A percentile compares a stretch with the other conserved stretches of the same genome.
These are phyloP conservation scores for Canavalia ensiformis DNA, from an alignment of 306 rosid species.

Conservation along the genomic window DNA sequence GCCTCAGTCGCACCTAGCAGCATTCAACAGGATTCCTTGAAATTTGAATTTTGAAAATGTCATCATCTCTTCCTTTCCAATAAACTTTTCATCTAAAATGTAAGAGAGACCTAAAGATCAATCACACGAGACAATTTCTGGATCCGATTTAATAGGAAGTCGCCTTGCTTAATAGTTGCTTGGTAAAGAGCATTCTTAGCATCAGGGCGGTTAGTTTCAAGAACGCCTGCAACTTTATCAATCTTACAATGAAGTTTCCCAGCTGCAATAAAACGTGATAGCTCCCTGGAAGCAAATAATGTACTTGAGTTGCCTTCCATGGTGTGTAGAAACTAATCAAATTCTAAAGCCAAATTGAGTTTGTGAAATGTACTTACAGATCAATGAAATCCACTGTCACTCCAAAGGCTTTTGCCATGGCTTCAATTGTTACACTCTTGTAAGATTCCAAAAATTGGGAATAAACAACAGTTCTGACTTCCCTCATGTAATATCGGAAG, in stretches of 20 bases:
- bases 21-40: constrained; percentile 38
- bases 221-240: constrained; percentile 94
- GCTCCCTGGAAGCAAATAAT: constrained; percentile 75
- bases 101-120: constrained; percentile 60
- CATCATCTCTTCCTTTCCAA: constrained; percentile 30
- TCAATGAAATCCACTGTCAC: constrained; percentile 95
- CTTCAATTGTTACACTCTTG: constrained; percentile 95
- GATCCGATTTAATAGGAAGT: constrained; percentile 88
- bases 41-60: constrained; percentile 28
- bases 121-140: constrained; percentile 96
- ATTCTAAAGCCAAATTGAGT: constrained; percentile 5
- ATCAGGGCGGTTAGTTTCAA: constrained; percentile 95
- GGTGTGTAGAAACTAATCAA: not conserved
- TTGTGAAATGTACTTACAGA: constrained; percentile 65
- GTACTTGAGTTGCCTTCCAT: constrained; percentile 13
- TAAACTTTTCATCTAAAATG: constrained; percentile 27
- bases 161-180: constrained; percentile 98
- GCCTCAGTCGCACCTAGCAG: constrained; percentile 31
- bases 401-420: constrained; percentile 99
- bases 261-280: constrained; percentile 95
- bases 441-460: constrained; percentile 98
- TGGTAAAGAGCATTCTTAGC: constrained; percentile 97
- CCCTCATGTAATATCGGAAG: constrained; percentile 97
- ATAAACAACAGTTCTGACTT: constrained; percentile 85
- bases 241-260: constrained; percentile 98